Evolutionary conservation across 163 green algal genomes (phyloP), one percentile per base, ranked within the genome.

Genomic region (Chlorella variabilis): DNA sequence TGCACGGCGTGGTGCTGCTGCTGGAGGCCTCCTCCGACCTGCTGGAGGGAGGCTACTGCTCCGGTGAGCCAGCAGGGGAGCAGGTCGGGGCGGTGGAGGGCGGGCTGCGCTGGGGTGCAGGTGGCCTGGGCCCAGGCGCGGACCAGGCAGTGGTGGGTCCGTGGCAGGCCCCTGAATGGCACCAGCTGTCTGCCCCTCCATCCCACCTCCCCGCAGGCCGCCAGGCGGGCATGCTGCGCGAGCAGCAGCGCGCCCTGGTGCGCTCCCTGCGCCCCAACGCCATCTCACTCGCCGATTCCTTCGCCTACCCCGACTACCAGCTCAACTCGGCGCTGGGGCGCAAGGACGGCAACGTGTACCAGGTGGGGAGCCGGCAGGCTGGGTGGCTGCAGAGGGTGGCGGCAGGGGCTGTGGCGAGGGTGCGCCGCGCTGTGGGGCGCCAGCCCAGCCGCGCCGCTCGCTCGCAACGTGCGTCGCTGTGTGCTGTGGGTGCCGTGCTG

Each of bases 301-400:
- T 98, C 80, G 93, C 71, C 41, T 92, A 94, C 77, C 73, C 90
- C 31, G 94, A 98, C 89, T 98, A 97, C 81, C 61, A 91, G 68
- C 90, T 98, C 51, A 94, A 97, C 90, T 93, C 82, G n/a, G 91
- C 91, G 4, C 84, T 98, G 74, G 92, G 94, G 2, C 84, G 91
- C 58, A 85, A 74, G 15, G 94, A 98, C 76, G 94, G 95, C 0
- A 92, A 98, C 73, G 94, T 98, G 51, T 98, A 98, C 92, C 65
- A 77, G 75, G 75, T 81, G 61, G 2, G 42, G n/a, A 2, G 31
- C 34, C 21, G 31, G 61, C 25, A 38, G 59, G 27, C 59, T 3
- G 29, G 7, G 7, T 21, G 33, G 27, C 7, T 38, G n/a, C 23
- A 27, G 58, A 17, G 29, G 20, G 61, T 27, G 20, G 21, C 29